Conservation (phyloP, 2,329 filamentous ascomycete genomes). For the Microsporum canis region DNA sequence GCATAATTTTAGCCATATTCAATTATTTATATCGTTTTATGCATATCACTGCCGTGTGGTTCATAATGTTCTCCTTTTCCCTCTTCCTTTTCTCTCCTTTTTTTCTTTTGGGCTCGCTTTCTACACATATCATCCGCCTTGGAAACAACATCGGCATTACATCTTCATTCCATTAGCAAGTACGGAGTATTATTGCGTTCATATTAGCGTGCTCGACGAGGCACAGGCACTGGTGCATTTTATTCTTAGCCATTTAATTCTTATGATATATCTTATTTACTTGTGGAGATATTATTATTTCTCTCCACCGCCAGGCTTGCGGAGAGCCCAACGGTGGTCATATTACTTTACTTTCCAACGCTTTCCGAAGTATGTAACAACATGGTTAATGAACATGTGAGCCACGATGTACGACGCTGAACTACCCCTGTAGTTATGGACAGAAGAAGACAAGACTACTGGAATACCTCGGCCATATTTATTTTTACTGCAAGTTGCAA, state of each 20-base stretch:
- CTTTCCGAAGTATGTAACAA: too few species aligned
- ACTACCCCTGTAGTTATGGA: too few species aligned
- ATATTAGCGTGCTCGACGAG: not conserved
- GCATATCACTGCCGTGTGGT: not conserved
- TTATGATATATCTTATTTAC: not conserved
- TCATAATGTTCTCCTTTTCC: not conserved
- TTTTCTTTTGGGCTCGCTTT: not conserved
- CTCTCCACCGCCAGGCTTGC: not conserved
- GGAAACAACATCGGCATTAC: not conserved
- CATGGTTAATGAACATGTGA: too few species aligned
- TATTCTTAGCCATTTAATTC: not conserved
- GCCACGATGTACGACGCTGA: too few species aligned
- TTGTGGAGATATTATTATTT: not conserved
- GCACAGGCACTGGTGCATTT: not conserved
- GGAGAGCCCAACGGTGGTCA: too few species aligned
- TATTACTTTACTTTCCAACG: too few species aligned
- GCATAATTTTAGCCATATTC: not conserved
- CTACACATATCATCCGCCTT: not conserved
- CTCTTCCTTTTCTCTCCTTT: not conserved
- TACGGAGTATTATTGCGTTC: not conserved
- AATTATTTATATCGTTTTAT: not conserved
- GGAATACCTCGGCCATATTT: too few species aligned
- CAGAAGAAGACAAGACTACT: too few species aligned
- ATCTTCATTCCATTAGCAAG: slow-evolving; percentile 14
- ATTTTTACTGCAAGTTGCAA: too few species aligned